Conservation (phyloP, 2,329 filamentous ascomycete genomes). For the Paracamarosporium sp. region DNA sequence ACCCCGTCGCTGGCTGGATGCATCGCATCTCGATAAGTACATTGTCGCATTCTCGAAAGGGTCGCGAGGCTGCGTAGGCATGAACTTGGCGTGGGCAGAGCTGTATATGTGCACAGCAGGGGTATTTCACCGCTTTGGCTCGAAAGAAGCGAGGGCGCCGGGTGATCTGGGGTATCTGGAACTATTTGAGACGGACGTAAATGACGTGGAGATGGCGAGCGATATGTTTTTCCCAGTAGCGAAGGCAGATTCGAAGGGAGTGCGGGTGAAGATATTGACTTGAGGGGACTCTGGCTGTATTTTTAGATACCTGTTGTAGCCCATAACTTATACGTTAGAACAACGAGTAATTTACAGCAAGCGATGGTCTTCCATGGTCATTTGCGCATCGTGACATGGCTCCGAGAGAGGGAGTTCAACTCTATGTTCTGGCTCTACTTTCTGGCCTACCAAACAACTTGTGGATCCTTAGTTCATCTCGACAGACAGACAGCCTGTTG, state of each 20-base stretch:
- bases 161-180: constrained; percentile 19
- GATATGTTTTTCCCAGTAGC: constrained; percentile 35
- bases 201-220: constrained; percentile 27
- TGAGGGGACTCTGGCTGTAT: no score
- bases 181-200: constrained; percentile 32
- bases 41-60: constrained; percentile 50
- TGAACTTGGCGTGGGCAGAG: constrained; percentile 42
- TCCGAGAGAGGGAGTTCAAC: no score
- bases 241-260: constrained; percentile 25
- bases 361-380: no score
- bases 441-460: no score
- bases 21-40: constrained; percentile 37
- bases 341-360: no score
- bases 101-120: constrained; percentile 22
- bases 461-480: no score
- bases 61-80: constrained; percentile 48
- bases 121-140: constrained; percentile 18
- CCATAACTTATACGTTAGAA: no score
- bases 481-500: no score
- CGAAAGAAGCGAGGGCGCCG: background rate
- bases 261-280: constrained; percentile 18
- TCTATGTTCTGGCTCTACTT: no score
- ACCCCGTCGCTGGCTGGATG: constrained; percentile 43
- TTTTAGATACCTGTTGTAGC: background rate
- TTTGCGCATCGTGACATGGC: no score